phyloP scores from a whole-genome alignment of 495 filamentous ascomycete species.

The Penicillium psychrofluorescens region DNA sequence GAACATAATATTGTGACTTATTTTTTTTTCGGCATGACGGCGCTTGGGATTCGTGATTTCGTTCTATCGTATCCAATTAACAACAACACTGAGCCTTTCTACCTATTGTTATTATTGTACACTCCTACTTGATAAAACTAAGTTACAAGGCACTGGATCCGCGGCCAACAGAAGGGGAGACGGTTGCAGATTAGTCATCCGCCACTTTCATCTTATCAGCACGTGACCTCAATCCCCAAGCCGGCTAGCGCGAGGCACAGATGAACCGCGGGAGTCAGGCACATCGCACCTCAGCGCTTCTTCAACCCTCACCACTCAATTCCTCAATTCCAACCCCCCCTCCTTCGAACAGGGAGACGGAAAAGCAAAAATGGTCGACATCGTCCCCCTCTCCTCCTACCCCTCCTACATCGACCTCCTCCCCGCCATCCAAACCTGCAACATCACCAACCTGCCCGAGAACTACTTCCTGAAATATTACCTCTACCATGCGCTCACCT shows the following conservation, averaged over 20 bases:
- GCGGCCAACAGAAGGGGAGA: too few species aligned
- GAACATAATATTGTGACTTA: neutral
- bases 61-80: too few species aligned
- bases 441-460: constrained; percentile 97
- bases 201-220: too few species aligned
- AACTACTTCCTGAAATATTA: constrained; percentile 99
- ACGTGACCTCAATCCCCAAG: too few species aligned
- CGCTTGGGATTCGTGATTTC: neutral
- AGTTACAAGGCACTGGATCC: too few species aligned
- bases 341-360: neutral
- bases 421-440: constrained; percentile 96
- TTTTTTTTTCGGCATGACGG: constrained; percentile 5
- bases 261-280: neutral
- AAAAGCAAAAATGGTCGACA: constrained; percentile 40
- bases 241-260: too few species aligned
- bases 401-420: constrained; percentile 51
- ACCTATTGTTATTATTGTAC: too few species aligned
- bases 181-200: too few species aligned
- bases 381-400: constrained; percentile 41
- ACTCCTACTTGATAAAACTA: too few species aligned
- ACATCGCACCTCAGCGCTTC: neutral
- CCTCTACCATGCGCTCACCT: constrained; percentile 96
- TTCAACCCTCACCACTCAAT: neutral
- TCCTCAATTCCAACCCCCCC: neutral
- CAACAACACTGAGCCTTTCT: too few species aligned